A percentile compares a stretch with the other conserved stretches of the same genome.
Conservation (phyloP, 768 basidiomycete species). For the Calvatia gigantea region DNA sequence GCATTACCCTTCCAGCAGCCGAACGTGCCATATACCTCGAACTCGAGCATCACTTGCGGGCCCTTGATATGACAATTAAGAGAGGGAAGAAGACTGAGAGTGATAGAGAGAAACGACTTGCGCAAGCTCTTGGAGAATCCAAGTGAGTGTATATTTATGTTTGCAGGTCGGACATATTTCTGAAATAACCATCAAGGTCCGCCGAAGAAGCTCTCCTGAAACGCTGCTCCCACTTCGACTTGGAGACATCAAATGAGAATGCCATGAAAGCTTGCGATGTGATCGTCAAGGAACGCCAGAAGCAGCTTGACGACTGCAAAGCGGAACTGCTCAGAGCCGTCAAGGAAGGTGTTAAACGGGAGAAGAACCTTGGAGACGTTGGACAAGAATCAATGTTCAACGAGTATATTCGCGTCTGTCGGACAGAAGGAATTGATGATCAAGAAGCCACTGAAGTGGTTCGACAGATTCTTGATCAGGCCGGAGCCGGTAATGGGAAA, state of each 20-base stretch:
- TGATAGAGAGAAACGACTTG: constrained; percentile 86
- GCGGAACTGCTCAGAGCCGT: constrained; percentile 66
- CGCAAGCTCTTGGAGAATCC: constrained; percentile 85
- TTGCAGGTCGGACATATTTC: constrained; percentile 5
- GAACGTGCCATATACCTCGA: constrained; percentile 95
- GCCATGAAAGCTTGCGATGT: constrained; percentile 93
- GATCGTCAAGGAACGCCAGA: constrained; percentile 78
- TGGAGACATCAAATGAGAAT: constrained; percentile 66
- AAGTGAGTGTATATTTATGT: constrained; percentile 46
- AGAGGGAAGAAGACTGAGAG: constrained; percentile 65
- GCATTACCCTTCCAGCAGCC: constrained; percentile 80
- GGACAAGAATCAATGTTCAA: constrained; percentile 76
- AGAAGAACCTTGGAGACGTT: constrained; percentile 61
- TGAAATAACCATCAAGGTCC: constrained; percentile 41
- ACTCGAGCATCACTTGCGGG: constrained; percentile 87
- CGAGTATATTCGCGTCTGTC: constrained; percentile 69
- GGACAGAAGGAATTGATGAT: constrained; percentile 74
- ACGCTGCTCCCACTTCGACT: constrained; percentile 92
- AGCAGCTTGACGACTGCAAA: constrained; percentile 78
- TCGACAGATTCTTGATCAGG: constrained; percentile 55
- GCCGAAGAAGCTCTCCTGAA: constrained; percentile 93
- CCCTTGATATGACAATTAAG: constrained; percentile 82
- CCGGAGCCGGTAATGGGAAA: constrained; percentile 45
- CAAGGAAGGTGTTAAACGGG: constrained; percentile 59
- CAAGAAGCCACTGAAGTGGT: constrained; percentile 68